Base-by-base conservation (phyloP, 306 rosid species). In the Citrullus mucosospermus region DNA sequence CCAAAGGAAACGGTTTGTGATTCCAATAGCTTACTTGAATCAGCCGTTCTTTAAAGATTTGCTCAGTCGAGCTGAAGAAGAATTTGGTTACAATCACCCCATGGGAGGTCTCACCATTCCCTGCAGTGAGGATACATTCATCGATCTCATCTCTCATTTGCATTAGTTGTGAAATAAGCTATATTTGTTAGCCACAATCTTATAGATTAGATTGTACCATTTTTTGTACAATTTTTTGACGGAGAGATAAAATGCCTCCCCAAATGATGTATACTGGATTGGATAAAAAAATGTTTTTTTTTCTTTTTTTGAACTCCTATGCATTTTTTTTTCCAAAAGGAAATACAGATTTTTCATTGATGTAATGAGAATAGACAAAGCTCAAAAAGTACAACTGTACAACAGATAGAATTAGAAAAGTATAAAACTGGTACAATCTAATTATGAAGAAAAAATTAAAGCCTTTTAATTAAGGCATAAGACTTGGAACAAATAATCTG, bases 181-280 rank as follows among this genome's bases (percentile, higher is more conserved):
- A 67, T 20, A 2, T 44, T 69, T 20, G 55, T 72, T 43, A 69
- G 56, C 12, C 75, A 67, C 74, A 69, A 20, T 10, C 75, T 43
- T 43, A 36, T 69, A 69, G 36, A 41, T 68, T 12, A 43, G 36
- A 20, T 69, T 43, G 55, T 43, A 69, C 36, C 38, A 43, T 43
- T 28, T 50, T 73, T 13, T 51, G 32, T 74, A 74, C 62, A 30
- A 0, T 32, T 72, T 73, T 74, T 74, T 74, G 62, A 74, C 50
- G 62, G 63, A 74, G 78, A 74, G 78, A 53, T 53, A 32, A 30
- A 74, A 32, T 54, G 62, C 62, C 78, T 74, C 30, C 78, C 63
- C 30, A 4, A 17, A 32, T 22, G 76, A 48, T 74, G 78, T 74
- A 54, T 53, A 53, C 62, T 5, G 48, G 22, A 32, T 74, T 74